A percentile compares a stretch with the other conserved stretches of the same genome.
These are phyloP conservation scores for Thermoascus crustaceus DNA, from an alignment of 2,329 filamentous ascomycete species.

Conservation along the genomic window DNA sequence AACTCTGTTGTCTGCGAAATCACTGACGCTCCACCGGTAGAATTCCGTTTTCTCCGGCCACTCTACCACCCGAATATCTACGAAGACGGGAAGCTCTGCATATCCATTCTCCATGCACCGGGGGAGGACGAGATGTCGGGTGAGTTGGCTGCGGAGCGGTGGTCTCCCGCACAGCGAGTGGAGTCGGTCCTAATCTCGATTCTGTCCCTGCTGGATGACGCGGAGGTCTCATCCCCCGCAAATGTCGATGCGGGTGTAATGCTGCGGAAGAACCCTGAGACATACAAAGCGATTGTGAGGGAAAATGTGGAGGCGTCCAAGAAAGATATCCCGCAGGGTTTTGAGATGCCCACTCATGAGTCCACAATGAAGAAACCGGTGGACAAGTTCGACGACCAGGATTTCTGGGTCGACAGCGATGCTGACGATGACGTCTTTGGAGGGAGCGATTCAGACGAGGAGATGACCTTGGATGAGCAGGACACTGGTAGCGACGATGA, in stretches of 20 bases:
- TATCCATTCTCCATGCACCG: slow-evolving; percentile 88
- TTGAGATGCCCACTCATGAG: slow-evolving; percentile 70
- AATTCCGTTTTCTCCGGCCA: slow-evolving; percentile 72
- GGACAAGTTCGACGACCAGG: slow-evolving; percentile 59
- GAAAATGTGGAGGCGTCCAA: slow-evolving; percentile 66
- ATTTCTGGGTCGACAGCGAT: slow-evolving; percentile 73
- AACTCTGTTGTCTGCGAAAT: no score
- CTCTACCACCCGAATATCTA: slow-evolving; percentile 95
- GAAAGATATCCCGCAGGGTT: slow-evolving; percentile 68
- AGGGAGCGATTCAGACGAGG: slow-evolving; percentile 55
- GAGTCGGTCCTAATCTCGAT: slow-evolving; percentile 93
- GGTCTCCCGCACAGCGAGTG: slow-evolving; percentile 87
- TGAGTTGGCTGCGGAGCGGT: slow-evolving; percentile 81
- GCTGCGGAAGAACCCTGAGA: slow-evolving; percentile 62
- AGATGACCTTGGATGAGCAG: slow-evolving; percentile 38
- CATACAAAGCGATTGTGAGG: slow-evolving; percentile 63
- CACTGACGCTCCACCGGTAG: slow-evolving; percentile 27
- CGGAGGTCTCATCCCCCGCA: slow-evolving; percentile 85
- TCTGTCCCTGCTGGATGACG: slow-evolving; percentile 83
- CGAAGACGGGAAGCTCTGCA: slow-evolving; percentile 80
- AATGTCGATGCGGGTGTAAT: slow-evolving; percentile 89
- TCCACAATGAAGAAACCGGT: slow-evolving; percentile 53
- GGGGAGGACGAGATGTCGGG: slow-evolving; percentile 91
- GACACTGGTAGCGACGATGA: slow-evolving; percentile 53
- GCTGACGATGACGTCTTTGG: slow-evolving; percentile 67